These are phyloP conservation scores for Calonectria pteridis DNA, from an alignment of 2,329 filamentous ascomycete species.

Conservation along the genomic window DNA sequence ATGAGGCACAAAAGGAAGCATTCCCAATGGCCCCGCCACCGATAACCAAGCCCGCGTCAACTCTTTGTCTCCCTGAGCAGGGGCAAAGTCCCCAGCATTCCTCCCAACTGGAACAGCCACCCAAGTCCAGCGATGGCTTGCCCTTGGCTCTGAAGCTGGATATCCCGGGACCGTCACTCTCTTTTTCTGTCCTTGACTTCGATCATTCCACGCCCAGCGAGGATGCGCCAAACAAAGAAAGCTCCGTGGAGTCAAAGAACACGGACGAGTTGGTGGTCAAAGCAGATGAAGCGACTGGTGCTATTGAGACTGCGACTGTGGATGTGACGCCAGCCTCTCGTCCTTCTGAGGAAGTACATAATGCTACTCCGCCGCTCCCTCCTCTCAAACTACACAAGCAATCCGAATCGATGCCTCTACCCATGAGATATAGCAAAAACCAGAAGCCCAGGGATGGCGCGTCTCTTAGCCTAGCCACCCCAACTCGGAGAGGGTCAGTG, in stretches of 20 bases:
- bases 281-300: constrained; percentile 64
- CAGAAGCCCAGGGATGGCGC: constrained; percentile 25
- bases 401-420: constrained; percentile 41
- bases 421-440: constrained; percentile 33
- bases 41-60: constrained; percentile 44
- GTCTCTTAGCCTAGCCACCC: constrained; percentile 29
- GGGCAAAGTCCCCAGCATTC: constrained; percentile 37
- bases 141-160: constrained; percentile 19
- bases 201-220: constrained; percentile 28
- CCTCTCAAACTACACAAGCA: constrained; percentile 36
- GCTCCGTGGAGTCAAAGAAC: constrained; percentile 46
- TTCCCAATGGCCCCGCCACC: constrained; percentile 40
- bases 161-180: constrained; percentile 30
- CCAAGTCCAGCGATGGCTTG: constrained; percentile 37
- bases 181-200: constrained; percentile 40
- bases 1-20: constrained; percentile 51
- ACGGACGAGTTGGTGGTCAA: constrained; percentile 61
- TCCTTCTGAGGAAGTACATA: constrained; percentile 25
- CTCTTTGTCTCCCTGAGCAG: constrained; percentile 51
- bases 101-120: constrained; percentile 36
- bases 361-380: constrained; percentile 29
- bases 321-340: constrained; percentile 46
- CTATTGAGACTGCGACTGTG: constrained; percentile 56
- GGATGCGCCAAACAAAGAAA: constrained; percentile 31
- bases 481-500: constrained; percentile 48